Percentiles rank a stretch among this genome's conserved stretches.
phyloP scores from a whole-genome alignment of 345 rosid species.

The Excoecaria agallocha region DNA sequence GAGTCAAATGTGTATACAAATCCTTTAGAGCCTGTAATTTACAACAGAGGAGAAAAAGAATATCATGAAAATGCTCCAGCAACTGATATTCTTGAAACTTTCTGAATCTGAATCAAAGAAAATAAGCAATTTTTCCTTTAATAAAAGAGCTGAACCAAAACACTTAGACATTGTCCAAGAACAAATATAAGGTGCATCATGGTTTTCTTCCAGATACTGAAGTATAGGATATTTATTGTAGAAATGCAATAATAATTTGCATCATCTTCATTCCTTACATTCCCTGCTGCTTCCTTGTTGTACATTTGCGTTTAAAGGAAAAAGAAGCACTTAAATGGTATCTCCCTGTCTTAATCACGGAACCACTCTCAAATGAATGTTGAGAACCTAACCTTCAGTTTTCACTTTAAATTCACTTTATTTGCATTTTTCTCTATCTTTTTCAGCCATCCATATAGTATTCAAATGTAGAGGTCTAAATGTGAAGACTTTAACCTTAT shows the following conservation, averaged over 20 bases:
- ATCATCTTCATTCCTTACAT: constrained; percentile 1
- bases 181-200: constrained; percentile 12
- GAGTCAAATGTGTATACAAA: constrained; percentile 71
- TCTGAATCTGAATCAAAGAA: background rate
- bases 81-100: constrained; percentile 5
- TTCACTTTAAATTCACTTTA: background rate
- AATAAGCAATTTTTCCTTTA: constrained; percentile 20
- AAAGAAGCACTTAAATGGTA: background rate
- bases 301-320: background rate
- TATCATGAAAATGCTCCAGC: constrained; percentile 16
- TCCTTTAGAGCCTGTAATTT: constrained; percentile 71
- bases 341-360: background rate
- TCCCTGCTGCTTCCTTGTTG: background rate
- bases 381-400: background rate
- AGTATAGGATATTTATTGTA: background rate
- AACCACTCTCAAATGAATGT: background rate
- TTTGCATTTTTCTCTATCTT: background rate
- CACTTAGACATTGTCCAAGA: constrained; percentile 9
- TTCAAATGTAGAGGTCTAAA: background rate
- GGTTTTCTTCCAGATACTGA: background rate
- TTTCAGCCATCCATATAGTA: background rate
- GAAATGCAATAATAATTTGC: background rate
- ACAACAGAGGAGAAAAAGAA: background rate
- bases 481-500: background rate
- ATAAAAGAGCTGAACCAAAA: constrained; percentile 11